Base-by-base conservation (phyloP, 306 rosid species). In the Castanea mollissima region DNA sequence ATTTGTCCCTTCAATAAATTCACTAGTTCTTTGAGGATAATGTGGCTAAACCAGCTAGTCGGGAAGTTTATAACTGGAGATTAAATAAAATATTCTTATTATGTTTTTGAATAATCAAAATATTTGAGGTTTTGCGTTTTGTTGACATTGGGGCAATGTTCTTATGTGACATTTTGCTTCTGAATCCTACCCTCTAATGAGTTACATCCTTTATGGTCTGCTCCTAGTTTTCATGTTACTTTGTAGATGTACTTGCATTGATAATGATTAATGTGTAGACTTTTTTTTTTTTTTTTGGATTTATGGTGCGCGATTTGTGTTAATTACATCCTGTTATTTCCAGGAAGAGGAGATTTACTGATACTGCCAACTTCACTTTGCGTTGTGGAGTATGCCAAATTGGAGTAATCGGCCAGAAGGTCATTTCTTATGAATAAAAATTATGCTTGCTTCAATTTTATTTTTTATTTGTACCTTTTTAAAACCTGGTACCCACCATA, bases 321-420 rank as follows among this genome's bases (percentile, higher is more conserved):
- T 13, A 74, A 80, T 65, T 38, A 51, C 46, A 18, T 51, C 38
- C 56, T 73, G 31, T 64, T 27, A 64, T 46, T 72, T 89, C 65
- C 89, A 96, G 99, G 86, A 91, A 89, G 83, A 78, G 96, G 85
- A 93, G 92, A 7, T 96, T 51, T 80, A 96, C 99, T 0, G 94
- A 96, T 89, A 91, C 98, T 16, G 84, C 99, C 65, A 96, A 82
- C 87, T 96, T 96, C 89, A 93, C 99, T 51, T 85, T 93, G 80
- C 98, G 98, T 58, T 96, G 99, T 52, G 98, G 97, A n/a, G 93
- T 91, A 10, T 96, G 99, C 93, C 99, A 96, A 86, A 91, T 91
- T 65, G 99, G 98, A 82, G 94, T 96, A 8, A 5, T 88, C 9
- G 99, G 98, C 79, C 93, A 93, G 81, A 88, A 87, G 99, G 99